Evolutionary conservation across 768 basidiomycete species (phyloP).

Genomic region (Trametes cubensis): DNA sequence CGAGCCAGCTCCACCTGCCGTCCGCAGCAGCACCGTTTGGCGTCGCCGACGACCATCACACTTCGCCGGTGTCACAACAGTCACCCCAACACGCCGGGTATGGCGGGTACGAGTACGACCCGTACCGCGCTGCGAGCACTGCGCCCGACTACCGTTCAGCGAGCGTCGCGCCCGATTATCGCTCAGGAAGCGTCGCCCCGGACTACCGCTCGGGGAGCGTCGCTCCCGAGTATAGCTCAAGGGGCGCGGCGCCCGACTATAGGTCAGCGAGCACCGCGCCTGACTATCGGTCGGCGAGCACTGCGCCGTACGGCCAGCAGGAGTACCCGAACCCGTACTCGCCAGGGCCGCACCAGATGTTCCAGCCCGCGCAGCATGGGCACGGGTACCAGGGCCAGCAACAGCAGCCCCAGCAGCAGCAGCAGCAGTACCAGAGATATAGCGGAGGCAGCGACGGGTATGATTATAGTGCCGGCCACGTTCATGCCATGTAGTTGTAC

Average conservation of each 20-base stretch:
- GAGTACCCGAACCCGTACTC: slow-evolving; percentile 22
- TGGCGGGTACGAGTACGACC: slow-evolving; percentile 23
- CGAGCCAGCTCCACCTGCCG: slow-evolving; percentile 63
- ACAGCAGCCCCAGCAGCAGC: slow-evolving; percentile 20
- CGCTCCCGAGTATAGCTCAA: slow-evolving; percentile 17
- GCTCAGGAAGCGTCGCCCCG: slow-evolving; percentile 13
- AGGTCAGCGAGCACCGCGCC: slow-evolving; percentile 9
- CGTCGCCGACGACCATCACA: slow-evolving; percentile 27
- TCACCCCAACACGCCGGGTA: slow-evolving; percentile 17
- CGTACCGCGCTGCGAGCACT: slow-evolving; percentile 16
- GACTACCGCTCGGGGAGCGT: slow-evolving; percentile 16
- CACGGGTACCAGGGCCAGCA: background rate
- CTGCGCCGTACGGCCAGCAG: slow-evolving; percentile 15
- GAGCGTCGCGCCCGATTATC: slow-evolving; percentile 16
- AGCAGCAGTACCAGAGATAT: slow-evolving; percentile 22
- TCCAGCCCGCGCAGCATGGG: slow-evolving; percentile 15
- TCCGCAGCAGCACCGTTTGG: slow-evolving; percentile 61
- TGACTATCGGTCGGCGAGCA: slow-evolving; percentile 12
- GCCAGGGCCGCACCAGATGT: slow-evolving; percentile 17
- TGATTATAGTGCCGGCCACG: slow-evolving; percentile 30
- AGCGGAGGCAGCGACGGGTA: slow-evolving; percentile 24
- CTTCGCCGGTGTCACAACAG: background rate
- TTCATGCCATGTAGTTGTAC: slow-evolving; percentile 32
- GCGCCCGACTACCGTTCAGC: slow-evolving; percentile 22
- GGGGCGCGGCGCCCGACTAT: slow-evolving; percentile 18